Base-by-base conservation (phyloP, 208 protist species). In the Acanthamoeba sp. region DNA sequence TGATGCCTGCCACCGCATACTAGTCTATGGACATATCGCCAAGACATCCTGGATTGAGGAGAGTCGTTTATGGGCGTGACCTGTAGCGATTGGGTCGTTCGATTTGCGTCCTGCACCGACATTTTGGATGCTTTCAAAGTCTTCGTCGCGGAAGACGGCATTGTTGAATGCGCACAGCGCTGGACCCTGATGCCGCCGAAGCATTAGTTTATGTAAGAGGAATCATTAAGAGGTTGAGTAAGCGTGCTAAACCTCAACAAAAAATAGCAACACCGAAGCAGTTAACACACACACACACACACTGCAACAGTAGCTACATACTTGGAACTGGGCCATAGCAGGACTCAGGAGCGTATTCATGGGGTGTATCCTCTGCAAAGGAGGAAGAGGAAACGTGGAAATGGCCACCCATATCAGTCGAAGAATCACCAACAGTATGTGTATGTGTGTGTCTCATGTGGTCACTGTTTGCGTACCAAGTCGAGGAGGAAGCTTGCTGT, bases 111-210 rank as follows among this genome's bases (percentile, higher is more conserved):
- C 62, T 24, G 52, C 62, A 3, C 88, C 88, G 0, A 93, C 40
- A n/a, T 78, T 93, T 50, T 93, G 88, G 2, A 93, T 93, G 40
- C 88, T 93, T 20, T 80, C 59, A 55, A 93, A 93, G 66, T 93
- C 88, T 10, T 78, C 59, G 45, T 69, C 59, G 14, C 38, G 22
- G 32, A 93, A 93, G 2, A 93, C 66, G 22, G 88, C 88, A 52
- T 93, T 57, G 88, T 93, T 93, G 59, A 62, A 93, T 14, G 88
- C 88, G 42, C 52, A 78, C 36, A 93, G 22, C 12, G 88, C 88
- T 22, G 88, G 88, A n/a, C 88, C 88, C 88, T 92, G 38, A 62
- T 22, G 22, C 22, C 55, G 55, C 22, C 55, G 55, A 62, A 27
- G 12, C 55, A 62, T 62, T 22, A 62, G 22, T 22, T 27, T 22